These are phyloP conservation scores for Trichoderma guizhouense DNA, from an alignment of 2,329 filamentous ascomycete species.

Conservation along the genomic window DNA sequence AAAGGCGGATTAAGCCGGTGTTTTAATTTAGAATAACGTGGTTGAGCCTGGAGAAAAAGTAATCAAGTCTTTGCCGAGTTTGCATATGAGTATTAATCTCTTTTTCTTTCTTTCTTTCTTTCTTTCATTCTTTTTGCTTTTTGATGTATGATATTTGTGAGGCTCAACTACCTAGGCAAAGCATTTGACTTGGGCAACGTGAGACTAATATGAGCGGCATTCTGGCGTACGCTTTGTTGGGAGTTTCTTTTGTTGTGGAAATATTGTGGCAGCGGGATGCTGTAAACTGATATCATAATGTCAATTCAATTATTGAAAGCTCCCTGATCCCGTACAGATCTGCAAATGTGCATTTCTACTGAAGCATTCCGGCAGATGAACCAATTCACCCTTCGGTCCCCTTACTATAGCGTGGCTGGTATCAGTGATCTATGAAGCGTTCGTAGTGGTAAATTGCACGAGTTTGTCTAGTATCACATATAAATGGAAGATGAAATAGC, in stretches of 20 bases:
- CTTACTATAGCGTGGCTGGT: no score
- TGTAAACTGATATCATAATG: background rate
- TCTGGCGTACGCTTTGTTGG: background rate
- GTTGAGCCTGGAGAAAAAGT: slow-evolving; percentile 12
- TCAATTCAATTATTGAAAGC: background rate
- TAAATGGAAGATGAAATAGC: background rate
- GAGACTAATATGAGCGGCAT: background rate
- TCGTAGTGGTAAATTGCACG: no score
- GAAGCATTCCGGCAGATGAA: no score
- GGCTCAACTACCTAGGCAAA: background rate
- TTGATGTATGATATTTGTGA: background rate
- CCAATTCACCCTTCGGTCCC: no score
- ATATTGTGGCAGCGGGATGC: background rate
- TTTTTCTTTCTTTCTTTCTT: background rate
- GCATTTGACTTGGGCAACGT: background rate
- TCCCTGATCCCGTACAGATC: no score
- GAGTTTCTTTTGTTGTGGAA: background rate
- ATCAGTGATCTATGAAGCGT: no score
- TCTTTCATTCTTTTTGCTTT: background rate
- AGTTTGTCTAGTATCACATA: no score
- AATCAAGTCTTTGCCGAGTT: background rate
- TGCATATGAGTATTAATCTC: background rate
- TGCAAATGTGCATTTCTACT: no score
- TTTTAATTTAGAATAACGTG: slow-evolving; percentile 15
- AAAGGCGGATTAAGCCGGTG: slow-evolving; percentile 10